Evolutionary conservation across 495 filamentous ascomycete genomes (phyloP).

Genomic region (Diplogelasinospora grovesii): DNA sequence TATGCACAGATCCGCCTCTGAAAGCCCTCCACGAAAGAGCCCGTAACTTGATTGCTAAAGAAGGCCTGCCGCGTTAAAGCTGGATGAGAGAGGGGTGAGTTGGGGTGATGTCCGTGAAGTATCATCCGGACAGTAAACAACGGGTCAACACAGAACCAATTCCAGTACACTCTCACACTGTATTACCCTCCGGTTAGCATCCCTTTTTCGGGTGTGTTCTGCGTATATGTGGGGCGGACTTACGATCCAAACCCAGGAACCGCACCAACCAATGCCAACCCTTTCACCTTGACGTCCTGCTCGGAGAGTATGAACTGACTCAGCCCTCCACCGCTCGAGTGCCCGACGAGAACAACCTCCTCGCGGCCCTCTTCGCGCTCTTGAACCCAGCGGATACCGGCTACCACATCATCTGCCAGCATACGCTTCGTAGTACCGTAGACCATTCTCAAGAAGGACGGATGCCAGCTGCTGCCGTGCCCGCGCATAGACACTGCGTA

Average conservation of each 20-base stretch:
- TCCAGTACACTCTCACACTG: slow-evolving; percentile 33
- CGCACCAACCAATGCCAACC: slow-evolving; percentile 31
- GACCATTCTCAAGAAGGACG: slow-evolving; percentile 31
- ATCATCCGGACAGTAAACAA: slow-evolving; percentile 37
- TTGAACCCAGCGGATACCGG: slow-evolving; percentile 29
- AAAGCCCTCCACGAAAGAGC: slow-evolving; percentile 24
- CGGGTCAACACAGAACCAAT: slow-evolving; percentile 38
- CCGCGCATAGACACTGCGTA: slow-evolving; percentile 46
- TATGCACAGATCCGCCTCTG: slow-evolving; percentile 31
- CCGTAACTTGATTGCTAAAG: slow-evolving; percentile 29
- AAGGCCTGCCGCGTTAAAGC: slow-evolving; percentile 34
- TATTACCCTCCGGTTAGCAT: slow-evolving; percentile 2
- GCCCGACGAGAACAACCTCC: slow-evolving; percentile 38
- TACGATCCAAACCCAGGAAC: slow-evolving; percentile 41
- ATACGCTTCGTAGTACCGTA: slow-evolving; percentile 28
- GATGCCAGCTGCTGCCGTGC: slow-evolving; percentile 44
- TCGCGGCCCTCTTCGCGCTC: slow-evolving; percentile 16
- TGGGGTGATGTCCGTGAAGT: slow-evolving; percentile 38
- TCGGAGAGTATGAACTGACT: slow-evolving; percentile 37
- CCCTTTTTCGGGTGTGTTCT: too few relatives aligned
- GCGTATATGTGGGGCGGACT: too few relatives aligned
- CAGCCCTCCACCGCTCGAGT: slow-evolving; percentile 42
- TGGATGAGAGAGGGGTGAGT: slow-evolving; percentile 42
- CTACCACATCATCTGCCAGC: slow-evolving; percentile 37
- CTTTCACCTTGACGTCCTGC: slow-evolving; percentile 29